A percentile compares a stretch with the other conserved stretches of the same genome.
phyloP scores from a whole-genome alignment of 176 grass and related monocot species.

The Eragrostis nindensis region DNA sequence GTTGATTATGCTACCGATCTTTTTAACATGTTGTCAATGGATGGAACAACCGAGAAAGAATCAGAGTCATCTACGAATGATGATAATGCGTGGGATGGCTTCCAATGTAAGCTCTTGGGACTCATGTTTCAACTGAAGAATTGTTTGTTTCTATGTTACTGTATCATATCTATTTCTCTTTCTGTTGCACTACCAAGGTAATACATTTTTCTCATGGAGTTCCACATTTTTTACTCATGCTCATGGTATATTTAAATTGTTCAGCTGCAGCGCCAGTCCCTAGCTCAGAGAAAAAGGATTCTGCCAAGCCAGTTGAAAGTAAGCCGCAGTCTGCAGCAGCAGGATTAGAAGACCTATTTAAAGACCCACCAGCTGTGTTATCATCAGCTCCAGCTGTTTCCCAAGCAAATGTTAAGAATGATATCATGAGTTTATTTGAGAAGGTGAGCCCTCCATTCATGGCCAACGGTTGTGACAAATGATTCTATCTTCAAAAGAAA shows the following conservation, averaged over 20 bases:
- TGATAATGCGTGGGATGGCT: slow-evolving; percentile 88
- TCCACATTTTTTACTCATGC: slow-evolving; percentile 27
- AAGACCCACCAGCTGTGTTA: slow-evolving; percentile 68
- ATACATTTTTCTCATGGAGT: slow-evolving; percentile 26
- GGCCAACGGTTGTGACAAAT: slow-evolving; percentile 24
- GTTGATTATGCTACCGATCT: slow-evolving; percentile 96
- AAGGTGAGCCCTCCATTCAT: slow-evolving; percentile 61
- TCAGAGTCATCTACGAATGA: slow-evolving; percentile 65
- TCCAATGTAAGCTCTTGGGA: slow-evolving; percentile 73
- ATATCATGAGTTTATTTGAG: slow-evolving; percentile 99
- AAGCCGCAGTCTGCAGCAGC: slow-evolving; percentile 56
- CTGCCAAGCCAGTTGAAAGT: slow-evolving; percentile 68
- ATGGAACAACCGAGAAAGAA: slow-evolving; percentile 67
- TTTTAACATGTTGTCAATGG: slow-evolving; percentile 88
- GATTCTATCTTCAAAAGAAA: not conserved
- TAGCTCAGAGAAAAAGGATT: slow-evolving; percentile 61
- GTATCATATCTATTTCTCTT: slow-evolving; percentile 1
- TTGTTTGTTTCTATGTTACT: slow-evolving; percentile 24
- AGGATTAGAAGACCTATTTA: slow-evolving; percentile 90
- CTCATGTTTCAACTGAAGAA: slow-evolving; percentile 7
- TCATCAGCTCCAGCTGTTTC: slow-evolving; percentile 63
- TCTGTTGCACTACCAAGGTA: not conserved
- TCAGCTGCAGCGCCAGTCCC: slow-evolving; percentile 76
- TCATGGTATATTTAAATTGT: slow-evolving; percentile 32
- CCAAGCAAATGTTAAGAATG: slow-evolving; percentile 68